Evolutionary conservation across 805 yeast species (phyloP).

Genomic region (Yarrowia divulgata): DNA sequence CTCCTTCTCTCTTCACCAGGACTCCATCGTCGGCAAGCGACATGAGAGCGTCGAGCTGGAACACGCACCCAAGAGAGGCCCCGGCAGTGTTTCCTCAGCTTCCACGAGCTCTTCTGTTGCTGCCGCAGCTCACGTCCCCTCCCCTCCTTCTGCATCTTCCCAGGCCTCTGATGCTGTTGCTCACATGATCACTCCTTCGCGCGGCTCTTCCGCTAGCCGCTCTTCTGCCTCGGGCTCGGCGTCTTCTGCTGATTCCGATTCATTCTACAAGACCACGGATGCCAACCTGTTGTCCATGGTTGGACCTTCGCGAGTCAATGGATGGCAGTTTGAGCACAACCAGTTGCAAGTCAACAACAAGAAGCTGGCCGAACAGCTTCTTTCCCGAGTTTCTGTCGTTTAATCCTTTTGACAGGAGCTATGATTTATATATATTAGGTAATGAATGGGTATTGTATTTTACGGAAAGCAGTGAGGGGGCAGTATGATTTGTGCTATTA

Average conservation of each 20-base stretch:
- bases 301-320: slow-evolving; percentile 34
- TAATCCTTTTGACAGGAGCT: not conserved
- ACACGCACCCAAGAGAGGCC: not conserved
- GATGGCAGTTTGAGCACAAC: slow-evolving; percentile 36
- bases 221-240: slow-evolving; percentile 16
- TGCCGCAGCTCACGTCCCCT: slow-evolving; percentile 14
- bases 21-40: slow-evolving; percentile 30
- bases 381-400: slow-evolving; percentile 1
- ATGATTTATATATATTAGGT: slow-evolving; percentile 21
- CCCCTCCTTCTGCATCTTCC: slow-evolving; percentile 23
- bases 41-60: slow-evolving; percentile 5
- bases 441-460: slow-evolving; percentile 9
- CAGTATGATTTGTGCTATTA: too few species aligned
- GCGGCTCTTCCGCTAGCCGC: not conserved
- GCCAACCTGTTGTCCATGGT: slow-evolving; percentile 21
- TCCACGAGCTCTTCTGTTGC: slow-evolving; percentile 3
- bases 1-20: slow-evolving; percentile 34
- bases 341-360: slow-evolving; percentile 28
- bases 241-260: slow-evolving; percentile 16
- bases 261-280: slow-evolving; percentile 18
- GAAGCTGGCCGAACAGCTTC: slow-evolving; percentile 34
- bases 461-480: not conserved
- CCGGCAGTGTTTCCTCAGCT: slow-evolving; percentile 6
- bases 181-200: not conserved
- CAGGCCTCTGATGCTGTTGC: slow-evolving; percentile 11